phyloP scores from a whole-genome alignment of 2,329 filamentous ascomycete genomes.

The Aspergillus quadricinctus region DNA sequence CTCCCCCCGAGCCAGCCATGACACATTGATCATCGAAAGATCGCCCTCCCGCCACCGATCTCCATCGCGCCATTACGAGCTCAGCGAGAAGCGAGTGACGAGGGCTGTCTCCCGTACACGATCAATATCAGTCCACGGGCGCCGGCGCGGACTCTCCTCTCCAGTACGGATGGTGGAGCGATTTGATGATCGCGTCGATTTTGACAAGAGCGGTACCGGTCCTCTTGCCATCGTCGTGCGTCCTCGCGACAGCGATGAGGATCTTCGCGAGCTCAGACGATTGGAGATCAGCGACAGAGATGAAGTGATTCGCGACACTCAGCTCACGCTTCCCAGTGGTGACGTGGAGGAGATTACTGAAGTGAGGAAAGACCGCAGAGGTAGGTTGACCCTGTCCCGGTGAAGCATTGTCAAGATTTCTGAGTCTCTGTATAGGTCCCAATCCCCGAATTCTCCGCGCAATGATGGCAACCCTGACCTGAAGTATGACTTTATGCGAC shows the following conservation, averaged over 20 bases:
- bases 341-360: conserved; percentile 50
- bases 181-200: conserved; percentile 39
- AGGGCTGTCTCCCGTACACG: conserved; percentile 29
- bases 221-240: conserved; percentile 49
- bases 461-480: conserved; percentile 69
- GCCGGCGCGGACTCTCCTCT: conserved; percentile 32
- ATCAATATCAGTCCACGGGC: conserved; percentile 32
- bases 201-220: conserved; percentile 38
- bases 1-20: conserved; percentile 24
- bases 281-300: conserved; percentile 48
- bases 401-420: conserved; percentile 10
- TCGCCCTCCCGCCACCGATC: conserved; percentile 24
- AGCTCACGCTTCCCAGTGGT: conserved; percentile 33
- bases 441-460: conserved; percentile 61
- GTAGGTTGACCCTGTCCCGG: conserved; percentile 64
- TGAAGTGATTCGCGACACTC: conserved; percentile 29
- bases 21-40: conserved; percentile 31
- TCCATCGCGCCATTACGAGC: conserved; percentile 22
- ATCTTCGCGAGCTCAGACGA: conserved; percentile 68
- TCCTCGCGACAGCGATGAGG: conserved; percentile 50
- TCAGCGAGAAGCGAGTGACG: conserved; percentile 24
- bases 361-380: conserved; percentile 88
- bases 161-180: conserved; percentile 34
- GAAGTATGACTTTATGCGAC: conserved; percentile 14
- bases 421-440: conserved; percentile 49